Conservation (phyloP, 768 basidiomycete species). For the Hygrocybe coccinea region DNA sequence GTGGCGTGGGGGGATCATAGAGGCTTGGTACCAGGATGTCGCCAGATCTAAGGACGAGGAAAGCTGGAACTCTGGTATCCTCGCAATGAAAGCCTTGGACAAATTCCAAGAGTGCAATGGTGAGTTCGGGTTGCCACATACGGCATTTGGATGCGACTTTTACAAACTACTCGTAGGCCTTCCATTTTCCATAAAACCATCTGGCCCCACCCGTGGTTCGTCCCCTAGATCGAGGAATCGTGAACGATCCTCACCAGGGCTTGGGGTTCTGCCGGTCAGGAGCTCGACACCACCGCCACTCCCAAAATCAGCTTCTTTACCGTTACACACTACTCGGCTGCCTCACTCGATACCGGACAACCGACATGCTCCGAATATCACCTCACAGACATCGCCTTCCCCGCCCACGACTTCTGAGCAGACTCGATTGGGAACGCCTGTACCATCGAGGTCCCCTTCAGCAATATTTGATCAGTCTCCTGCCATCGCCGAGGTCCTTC, state of each 20-base stretch:
- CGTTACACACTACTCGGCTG: slow-evolving; percentile 60
- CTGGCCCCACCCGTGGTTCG: slow-evolving; percentile 40
- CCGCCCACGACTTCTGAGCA: slow-evolving; percentile 25
- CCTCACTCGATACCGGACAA: slow-evolving; percentile 23
- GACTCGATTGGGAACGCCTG: slow-evolving; percentile 27
- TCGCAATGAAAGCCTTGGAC: slow-evolving; percentile 71
- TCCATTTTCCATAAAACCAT: slow-evolving; percentile 47
- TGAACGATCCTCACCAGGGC: slow-evolving; percentile 47
- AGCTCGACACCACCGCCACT: slow-evolving; percentile 79
- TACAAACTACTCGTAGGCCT: slow-evolving; percentile 33
- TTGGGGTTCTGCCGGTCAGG: slow-evolving; percentile 38
- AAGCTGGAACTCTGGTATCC: slow-evolving; percentile 71
- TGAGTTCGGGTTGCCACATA: slow-evolving; percentile 33
- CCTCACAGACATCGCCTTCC: slow-evolving; percentile 26
- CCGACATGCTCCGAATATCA: slow-evolving; percentile 22
- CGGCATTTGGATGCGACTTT: not conserved
- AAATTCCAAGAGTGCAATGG: slow-evolving; percentile 63
- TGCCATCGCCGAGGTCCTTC: slow-evolving; percentile 66
- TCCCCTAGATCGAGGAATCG: slow-evolving; percentile 57
- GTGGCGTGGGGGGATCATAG: slow-evolving; percentile 82
- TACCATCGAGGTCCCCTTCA: slow-evolving; percentile 37
- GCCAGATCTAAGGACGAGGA: slow-evolving; percentile 62
- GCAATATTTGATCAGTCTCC: slow-evolving; percentile 59
- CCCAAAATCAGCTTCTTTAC: slow-evolving; percentile 76
- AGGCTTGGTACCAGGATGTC: slow-evolving; percentile 74